Evolutionary conservation across 257 asterid species (phyloP), one percentile per base, ranked within the genome.

Genomic region (Rubia yunnanensis): DNA sequence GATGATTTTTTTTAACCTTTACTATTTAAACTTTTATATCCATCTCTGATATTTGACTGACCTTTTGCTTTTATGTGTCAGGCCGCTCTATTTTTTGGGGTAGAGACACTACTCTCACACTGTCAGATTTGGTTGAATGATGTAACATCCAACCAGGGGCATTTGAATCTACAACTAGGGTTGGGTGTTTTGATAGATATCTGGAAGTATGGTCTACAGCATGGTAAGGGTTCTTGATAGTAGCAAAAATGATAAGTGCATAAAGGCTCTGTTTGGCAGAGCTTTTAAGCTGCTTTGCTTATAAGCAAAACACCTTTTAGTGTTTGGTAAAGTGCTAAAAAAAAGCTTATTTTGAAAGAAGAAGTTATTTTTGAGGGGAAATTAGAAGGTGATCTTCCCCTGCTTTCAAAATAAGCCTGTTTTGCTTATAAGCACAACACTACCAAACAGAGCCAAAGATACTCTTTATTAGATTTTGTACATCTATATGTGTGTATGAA

Each of bases 21-120:
- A 39, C 31, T 28, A 13, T 28, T 56, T n/a, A 23, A 22, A 54
- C 34, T 18, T 39, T 34, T 68, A 14, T 56, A 28, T 39, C 30
- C 34, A 10, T 2, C 23, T 24, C n/a, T 38, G 10, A 30, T 9
- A 41, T 32, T 41, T 39, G 4, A 23, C 56, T 26, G 54, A 44
- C 20, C 26, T 70, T 17, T 44, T 36, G 22, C 26, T 61, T 15
- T 72, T 10, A 65, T 73, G 24, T 15, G 18, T 30, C 85, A 88
- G 98, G 88, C 94, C 59, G 88, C 94, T 60, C 79, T 88, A 60
- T 88, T 84, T 82, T 91, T 91, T 81, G 95, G 96, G 66, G 95
- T 88, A 72, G 98, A 86, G 67, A 56, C 41, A 64, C 85, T 91
- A 70, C 84, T 88, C 64, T 74, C 64, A 67, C 84, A 74, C 60